Evolutionary conservation across 2,329 filamentous ascomycete genomes (phyloP).

Genomic region (Cytospora chrysosperma): DNA sequence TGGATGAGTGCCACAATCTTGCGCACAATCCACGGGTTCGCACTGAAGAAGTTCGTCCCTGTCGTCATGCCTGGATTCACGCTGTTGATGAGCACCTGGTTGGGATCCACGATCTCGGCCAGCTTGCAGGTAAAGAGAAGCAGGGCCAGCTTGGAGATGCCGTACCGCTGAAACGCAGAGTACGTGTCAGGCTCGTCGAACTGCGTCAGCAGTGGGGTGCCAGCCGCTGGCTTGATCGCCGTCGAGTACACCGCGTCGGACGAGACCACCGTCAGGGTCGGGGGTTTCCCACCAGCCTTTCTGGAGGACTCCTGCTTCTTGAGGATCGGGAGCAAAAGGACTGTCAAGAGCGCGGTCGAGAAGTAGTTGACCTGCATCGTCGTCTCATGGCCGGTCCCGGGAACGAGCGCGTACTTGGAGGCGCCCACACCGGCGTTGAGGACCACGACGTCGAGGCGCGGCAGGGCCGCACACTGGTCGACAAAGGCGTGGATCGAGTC

Average conservation of each 20-base stretch:
- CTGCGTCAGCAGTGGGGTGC: background rate
- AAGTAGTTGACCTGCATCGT: slow-evolving; percentile 28
- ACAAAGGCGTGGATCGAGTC: slow-evolving; percentile 8
- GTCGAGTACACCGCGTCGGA: background rate
- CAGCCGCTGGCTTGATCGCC: background rate
- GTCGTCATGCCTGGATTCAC: slow-evolving; percentile 45
- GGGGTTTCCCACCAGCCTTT: background rate
- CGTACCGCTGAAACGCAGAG: background rate
- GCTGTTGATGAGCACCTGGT: slow-evolving; percentile 46
- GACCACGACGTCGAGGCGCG: slow-evolving; percentile 40
- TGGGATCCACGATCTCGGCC: slow-evolving; percentile 36
- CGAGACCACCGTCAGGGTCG: background rate
- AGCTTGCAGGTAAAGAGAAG: slow-evolving; percentile 39
- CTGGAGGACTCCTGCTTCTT: too few species aligned
- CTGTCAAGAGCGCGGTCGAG: slow-evolving; percentile 25
- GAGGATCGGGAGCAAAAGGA: slow-evolving; percentile 24
- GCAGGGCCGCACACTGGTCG: slow-evolving; percentile 32
- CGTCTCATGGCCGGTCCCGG: slow-evolving; percentile 24
- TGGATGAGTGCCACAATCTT: background rate
- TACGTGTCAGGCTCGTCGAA: background rate
- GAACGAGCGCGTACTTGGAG: background rate
- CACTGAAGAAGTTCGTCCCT: slow-evolving; percentile 36
- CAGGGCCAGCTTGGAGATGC: slow-evolving; percentile 32
- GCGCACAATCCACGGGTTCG: background rate
- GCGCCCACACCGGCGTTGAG: slow-evolving; percentile 34